Base-by-base conservation (phyloP, 2,329 filamentous ascomycete genomes). In the Microsporum ferrugineum region DNA sequence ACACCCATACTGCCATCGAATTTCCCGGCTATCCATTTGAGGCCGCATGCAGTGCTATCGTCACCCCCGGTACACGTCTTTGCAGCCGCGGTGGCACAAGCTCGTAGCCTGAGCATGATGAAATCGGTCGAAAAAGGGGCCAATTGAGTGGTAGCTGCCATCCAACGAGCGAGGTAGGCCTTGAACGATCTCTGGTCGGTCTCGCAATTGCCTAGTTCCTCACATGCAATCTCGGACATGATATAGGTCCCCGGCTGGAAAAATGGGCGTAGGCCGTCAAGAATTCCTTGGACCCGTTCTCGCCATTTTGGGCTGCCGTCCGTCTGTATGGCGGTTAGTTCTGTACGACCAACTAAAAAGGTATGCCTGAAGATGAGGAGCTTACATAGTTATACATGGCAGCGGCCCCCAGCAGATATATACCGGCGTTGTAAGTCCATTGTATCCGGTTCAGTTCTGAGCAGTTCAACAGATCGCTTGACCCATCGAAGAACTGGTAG, bases 151-250 rank as follows among this genome's bases (percentile, higher is more conserved):
- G 82, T 78, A 27, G 80, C 78, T 2, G 82, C 78, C 66, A 89
- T 76, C 84, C 85, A 88, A 45, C 84, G 81, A 66, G 84, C 79
- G 17, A 88, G 76, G 62, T 86, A 85, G 43, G 86, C 86, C 73
- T 89, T 89, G 80, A 87, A 91, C 1, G 83, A 83, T 63, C 83
- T 73, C 78, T 90, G 88, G 67, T 92, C 89, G 56, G 82, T 78
- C 62, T 85, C 85, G 76, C 89, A 92, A 23, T 75, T 79, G 27
- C 71, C 70, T 1, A 69, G 73, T 2, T 78, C 74, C 66, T 90
- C 87, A 74, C 88, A 92, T 10, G 84, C 77, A 2, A 82, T 73
- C 71, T 92, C 88, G 61, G 76, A 83, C 66, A 88, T 84, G 65
- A 87, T 77, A 47, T 69, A 72, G 36, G 71, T 71, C 31, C 73